phyloP scores from a whole-genome alignment of 352 stramenopile species.

The Phytophthora podocarpi region DNA sequence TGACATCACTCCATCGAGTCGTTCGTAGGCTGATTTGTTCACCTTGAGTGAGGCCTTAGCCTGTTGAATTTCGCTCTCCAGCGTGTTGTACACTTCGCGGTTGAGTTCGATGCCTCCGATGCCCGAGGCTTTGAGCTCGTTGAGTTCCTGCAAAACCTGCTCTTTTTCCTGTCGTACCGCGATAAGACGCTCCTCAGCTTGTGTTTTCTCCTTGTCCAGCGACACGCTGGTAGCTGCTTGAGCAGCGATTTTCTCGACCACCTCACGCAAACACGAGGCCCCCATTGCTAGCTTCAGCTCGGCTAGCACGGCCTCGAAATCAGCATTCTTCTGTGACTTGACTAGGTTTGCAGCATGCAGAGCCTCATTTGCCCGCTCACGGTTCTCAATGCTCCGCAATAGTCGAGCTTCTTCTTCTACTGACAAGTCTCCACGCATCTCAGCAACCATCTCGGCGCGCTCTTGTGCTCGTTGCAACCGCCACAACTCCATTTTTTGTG shows the following conservation, averaged over 20 bases:
- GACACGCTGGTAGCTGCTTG: constrained; percentile 62
- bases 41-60: constrained; percentile 74
- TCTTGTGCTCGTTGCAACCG: constrained; percentile 72
- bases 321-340: constrained; percentile 70
- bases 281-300: constrained; percentile 76
- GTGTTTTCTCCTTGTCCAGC: constrained; percentile 77
- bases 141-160: constrained; percentile 56
- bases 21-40: constrained; percentile 79
- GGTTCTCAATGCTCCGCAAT: constrained; percentile 64
- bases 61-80: constrained; percentile 79
- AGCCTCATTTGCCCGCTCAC: constrained; percentile 66
- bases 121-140: constrained; percentile 82
- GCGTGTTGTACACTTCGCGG: constrained; percentile 79
- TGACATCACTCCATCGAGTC: constrained; percentile 75
- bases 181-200: constrained; percentile 60
- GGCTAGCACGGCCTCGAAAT: constrained; percentile 67
- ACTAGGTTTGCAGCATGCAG: constrained; percentile 67
- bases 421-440: constrained; percentile 75
- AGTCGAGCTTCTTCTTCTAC: constrained; percentile 65
- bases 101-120: constrained; percentile 81
- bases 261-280: constrained; percentile 51
- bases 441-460: constrained; percentile 74
- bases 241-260: constrained; percentile 75
- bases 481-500: constrained; percentile 85
- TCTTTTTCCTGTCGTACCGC: constrained; percentile 69